A percentile compares a stretch with the other conserved stretches of the same genome.
Conservation (phyloP, 495 filamentous ascomycete species). For the Astrothelium macrocarpum region DNA sequence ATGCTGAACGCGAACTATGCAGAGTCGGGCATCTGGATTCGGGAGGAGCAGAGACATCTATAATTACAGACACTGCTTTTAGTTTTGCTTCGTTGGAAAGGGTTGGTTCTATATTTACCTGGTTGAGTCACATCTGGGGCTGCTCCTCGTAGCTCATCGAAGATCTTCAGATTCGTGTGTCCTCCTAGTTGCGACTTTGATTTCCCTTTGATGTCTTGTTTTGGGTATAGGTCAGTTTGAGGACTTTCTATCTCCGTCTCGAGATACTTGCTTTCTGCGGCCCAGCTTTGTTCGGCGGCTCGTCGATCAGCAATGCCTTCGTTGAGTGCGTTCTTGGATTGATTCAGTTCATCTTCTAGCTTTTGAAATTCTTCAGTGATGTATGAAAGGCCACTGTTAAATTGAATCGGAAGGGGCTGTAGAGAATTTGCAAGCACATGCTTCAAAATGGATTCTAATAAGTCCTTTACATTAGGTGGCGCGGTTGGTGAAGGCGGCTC, state of each 20-base stretch:
- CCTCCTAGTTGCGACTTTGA: neutral
- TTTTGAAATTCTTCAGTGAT: constrained; percentile 28
- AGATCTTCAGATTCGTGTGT: neutral
- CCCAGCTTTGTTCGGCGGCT: constrained; percentile 19
- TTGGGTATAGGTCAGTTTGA: constrained; percentile 5
- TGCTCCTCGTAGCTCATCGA: neutral
- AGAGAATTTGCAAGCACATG: constrained; percentile 11
- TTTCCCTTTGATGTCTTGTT: neutral
- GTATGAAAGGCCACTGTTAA: constrained; percentile 24
- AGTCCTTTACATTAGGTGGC: neutral
- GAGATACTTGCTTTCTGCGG: constrained; percentile 17
- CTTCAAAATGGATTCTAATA: neutral
- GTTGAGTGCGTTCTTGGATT: constrained; percentile 11
- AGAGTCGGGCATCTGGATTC: neutral
- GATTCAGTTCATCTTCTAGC: constrained; percentile 19
- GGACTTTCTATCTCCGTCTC: constrained; percentile 28
- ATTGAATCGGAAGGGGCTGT: constrained; percentile 19
- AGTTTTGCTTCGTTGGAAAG: neutral
- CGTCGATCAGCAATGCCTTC: constrained; percentile 9
- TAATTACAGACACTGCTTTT: neutral
- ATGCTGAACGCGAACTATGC: neutral
- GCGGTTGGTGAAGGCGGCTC: neutral
- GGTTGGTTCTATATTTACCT: neutral
- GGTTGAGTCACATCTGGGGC: neutral
- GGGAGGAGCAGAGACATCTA: neutral